Base-by-base conservation (phyloP, 441 rosid genomes). In the Melastoma candidum region DNA sequence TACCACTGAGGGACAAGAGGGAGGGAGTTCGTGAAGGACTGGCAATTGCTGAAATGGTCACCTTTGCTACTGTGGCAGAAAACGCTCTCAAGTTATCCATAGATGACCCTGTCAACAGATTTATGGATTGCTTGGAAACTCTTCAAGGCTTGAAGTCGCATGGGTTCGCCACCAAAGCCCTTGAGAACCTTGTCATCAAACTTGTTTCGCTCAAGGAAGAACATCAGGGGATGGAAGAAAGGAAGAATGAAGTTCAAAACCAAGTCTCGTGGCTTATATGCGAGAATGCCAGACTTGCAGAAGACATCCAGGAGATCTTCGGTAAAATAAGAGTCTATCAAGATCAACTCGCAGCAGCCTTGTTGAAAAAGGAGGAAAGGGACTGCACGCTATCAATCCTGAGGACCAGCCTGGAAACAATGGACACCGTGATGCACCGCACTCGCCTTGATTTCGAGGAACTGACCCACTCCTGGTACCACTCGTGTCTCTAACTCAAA, bases 11-110 rank as follows among this genome's bases (percentile, higher is more conserved):
- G 9, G 14, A 44, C 17, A 12, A 12, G 44, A 60, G 44, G 10
- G 64, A 53, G 22, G 50, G 12, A 11, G 22, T 17, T 26, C 56
- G 64, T 11, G 64, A 60, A 60, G 64, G 64, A 51, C 17, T 60
- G 56, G 64, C 64, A 8, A 51, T 60, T 27, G 64, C 50, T 17
- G 14, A 32, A 43, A 51, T 60, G 57, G 56, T 51, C 49, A 60
- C 56, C 14, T 51, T 60, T 22, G 56, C 57, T 11, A 44, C 24
- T 13, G 52, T 29, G 7, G 51, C 27, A 12, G 49, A 60, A 49
- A 60, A 26, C n/a, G 56, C 41, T 8, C 46, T 53, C 26, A 46
- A 29, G 44, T 45, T 60, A 48, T 26, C 46, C 9, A 44, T 25
- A 44, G 14, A 56, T 0, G 64, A 60, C 36, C 56, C 39, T 27